Conservation (phyloP, 805 yeast genomes). For the Zygosaccharomyces siamensis region DNA sequence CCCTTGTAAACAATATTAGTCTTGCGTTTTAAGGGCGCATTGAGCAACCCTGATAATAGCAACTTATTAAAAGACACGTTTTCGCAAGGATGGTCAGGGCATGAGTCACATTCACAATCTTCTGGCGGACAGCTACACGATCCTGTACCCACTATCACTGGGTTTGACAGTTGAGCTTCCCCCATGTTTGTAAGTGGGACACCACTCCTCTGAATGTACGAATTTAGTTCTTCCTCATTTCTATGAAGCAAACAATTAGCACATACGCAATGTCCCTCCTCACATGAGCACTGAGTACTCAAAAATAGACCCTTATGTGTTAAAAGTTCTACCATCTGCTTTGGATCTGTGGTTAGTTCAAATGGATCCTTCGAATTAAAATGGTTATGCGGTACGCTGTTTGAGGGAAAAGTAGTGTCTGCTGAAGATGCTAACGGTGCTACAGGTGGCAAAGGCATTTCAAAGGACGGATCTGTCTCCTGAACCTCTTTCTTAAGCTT, state of each 20-base stretch:
- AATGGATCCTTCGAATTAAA: not conserved
- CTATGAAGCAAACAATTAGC: slow-evolving; percentile 35
- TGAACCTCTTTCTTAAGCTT: no score
- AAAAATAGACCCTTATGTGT: slow-evolving; percentile 33
- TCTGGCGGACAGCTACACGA: slow-evolving; percentile 24
- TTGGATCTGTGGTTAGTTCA: not conserved
- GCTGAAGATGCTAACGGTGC: not conserved
- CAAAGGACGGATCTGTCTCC: not conserved
- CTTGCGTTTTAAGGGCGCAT: slow-evolving; percentile 25
- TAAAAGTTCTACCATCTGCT: slow-evolving; percentile 28
- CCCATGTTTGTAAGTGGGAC: slow-evolving; percentile 30
- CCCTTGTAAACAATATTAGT: slow-evolving; percentile 27
- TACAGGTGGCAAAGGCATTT: not conserved
- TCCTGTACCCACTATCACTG: slow-evolving; percentile 4
- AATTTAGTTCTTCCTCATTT: slow-evolving; percentile 32
- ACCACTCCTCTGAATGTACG: slow-evolving; percentile 30
- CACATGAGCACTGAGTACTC: slow-evolving; percentile 34
- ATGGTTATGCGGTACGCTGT: not conserved
- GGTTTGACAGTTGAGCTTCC: slow-evolving; percentile 20
- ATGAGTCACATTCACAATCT: slow-evolving; percentile 23
- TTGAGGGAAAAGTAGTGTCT: not conserved
- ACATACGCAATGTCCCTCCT: slow-evolving; percentile 31
- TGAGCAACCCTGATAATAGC: slow-evolving; percentile 24
- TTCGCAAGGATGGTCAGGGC: slow-evolving; percentile 28
- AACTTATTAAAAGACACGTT: slow-evolving; percentile 27